Base-by-base conservation (phyloP, 2,329 filamentous ascomycete genomes). In the Sporothrix pseudoabietina region DNA sequence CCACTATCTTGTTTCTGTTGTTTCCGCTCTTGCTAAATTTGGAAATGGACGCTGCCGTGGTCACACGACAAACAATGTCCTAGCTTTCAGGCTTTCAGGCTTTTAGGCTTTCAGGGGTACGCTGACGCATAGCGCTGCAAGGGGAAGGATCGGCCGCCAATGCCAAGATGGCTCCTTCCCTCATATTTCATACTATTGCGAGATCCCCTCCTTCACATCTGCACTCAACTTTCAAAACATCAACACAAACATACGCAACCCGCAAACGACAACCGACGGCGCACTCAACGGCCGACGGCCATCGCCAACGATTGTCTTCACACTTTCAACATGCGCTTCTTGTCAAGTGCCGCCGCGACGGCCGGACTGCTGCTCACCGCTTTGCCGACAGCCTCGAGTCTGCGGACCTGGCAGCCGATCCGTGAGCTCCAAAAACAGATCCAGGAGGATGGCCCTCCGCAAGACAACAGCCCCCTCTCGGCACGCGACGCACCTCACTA, bases 401-500 rank as follows among this genome's bases (percentile, higher is more conserved):
- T 75, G 3, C 69, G 32, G 16, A 73, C 75, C 8, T 75, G 75
- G 75, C 71, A 73, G 71, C 75, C 75, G 8, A 71, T 75, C 10
- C 68, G 72, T 6, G 71, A 71, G 61, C 73, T 75, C 3, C 65
- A 39, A 19, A 71, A 73, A 14, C 71, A 75, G 30, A 19, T 30
- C 19, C 30, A 26, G 3, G 19, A 26, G 26, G 26, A 26, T 26
- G 26, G 26, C 26, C 26, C 16, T 7, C n/a, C 10, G 19, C 19
- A 26, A 16, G 10, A 39, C 14, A 32, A 4, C 61, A 65, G 12
- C 44, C 30, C 47, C 1, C n/a, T 65, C 4, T 7, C n/a, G 12
- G 30, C 61, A 3, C 61, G 39, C 39, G 65, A 41, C 32, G 3
- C n/a, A 0, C 32, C 19, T 1, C 65, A 77, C 9, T 85, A 84